phyloP scores from a whole-genome alignment of 495 filamentous ascomycete genomes.

The Extremus antarcticus region DNA sequence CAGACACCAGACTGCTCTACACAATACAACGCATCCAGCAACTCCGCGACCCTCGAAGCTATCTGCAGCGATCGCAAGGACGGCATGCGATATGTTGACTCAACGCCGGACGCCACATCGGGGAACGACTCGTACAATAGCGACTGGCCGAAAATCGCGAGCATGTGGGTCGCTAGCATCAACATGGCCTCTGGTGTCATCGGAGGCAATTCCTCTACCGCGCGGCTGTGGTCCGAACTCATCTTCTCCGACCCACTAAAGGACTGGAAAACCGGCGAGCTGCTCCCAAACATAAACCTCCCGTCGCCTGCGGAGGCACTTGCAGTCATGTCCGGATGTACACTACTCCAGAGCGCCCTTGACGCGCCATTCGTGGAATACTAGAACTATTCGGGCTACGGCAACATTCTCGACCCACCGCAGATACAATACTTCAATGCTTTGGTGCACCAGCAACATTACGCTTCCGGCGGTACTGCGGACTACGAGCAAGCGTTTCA shows the following conservation, averaged over 20 bases:
- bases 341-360: constrained; percentile 43
- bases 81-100: constrained; percentile 40
- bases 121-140: constrained; percentile 18
- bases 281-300: constrained; percentile 31
- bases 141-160: constrained; percentile 52
- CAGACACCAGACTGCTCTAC: constrained; percentile 52
- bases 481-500: constrained; percentile 54
- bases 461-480: constrained; percentile 47
- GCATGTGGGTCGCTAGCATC: constrained; percentile 25
- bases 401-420: not conserved
- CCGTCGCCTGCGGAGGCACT: constrained; percentile 58
- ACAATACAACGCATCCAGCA: constrained; percentile 45
- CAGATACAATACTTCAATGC: constrained; percentile 30
- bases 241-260: constrained; percentile 21
- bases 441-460: constrained; percentile 45
- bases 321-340: constrained; percentile 54
- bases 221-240: constrained; percentile 50
- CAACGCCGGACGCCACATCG: constrained; percentile 26
- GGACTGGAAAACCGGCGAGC: not conserved
- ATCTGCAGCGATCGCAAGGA: constrained; percentile 45
- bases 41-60: constrained; percentile 42
- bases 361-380: constrained; percentile 45
- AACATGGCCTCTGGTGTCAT: constrained; percentile 50
- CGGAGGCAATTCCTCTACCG: constrained; percentile 48
- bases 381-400: constrained; percentile 23